Evolutionary conservation across 257 asterid species (phyloP), one percentile per base, ranked within the genome.

Genomic region (Petrea volubilis): DNA sequence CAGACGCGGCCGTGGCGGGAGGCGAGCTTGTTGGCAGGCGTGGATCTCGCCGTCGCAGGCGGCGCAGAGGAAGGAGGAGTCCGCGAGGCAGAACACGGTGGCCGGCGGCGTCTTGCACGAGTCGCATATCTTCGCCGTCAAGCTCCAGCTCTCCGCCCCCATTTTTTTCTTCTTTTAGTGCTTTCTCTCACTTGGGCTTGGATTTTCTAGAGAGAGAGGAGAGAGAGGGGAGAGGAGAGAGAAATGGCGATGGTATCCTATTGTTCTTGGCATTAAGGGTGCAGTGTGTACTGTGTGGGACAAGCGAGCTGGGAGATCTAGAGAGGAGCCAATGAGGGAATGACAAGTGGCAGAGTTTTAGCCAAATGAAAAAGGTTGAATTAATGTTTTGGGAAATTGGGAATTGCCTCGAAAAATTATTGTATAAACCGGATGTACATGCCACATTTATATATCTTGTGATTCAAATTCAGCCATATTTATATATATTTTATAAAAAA

Each of bases 51-150:
- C 74, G 80, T 93, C 95, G 78, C 98, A 93, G 14, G 70, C 9
- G 1, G 64, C 10, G 81, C 98, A 93, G 40, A 93, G 85, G 77
- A 84, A 93, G 64, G 92, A 90, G 64, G 93, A 77, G 78, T 90
- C 96, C 0, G 93, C 88, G 28, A 78, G 83, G 88, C 97, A 90
- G 82, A 87, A 93, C 50, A 87, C 86, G 55, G 80, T 68, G 11
- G 97, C 79, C 72, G 94, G 46, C 77, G 73, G 36, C 66, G 90
- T 9, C 58, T 86, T 86, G 91, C 98, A 90, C 0, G 93, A 83
- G 52, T 88, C 96, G 74, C 98, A 93, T 7, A 74, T 68, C 79
- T 79, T 84, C 11, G 95, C 90, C 6, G 92, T 81, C 28, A 71
- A 24, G 80, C 85, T 88, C 90, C 96, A 85, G 68, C 43, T 76